Percentiles rank a stretch among this genome's conserved stretches.
Evolutionary conservation across 768 basidiomycete species (phyloP).

Genomic region (Crepidotus variabilis): DNA sequence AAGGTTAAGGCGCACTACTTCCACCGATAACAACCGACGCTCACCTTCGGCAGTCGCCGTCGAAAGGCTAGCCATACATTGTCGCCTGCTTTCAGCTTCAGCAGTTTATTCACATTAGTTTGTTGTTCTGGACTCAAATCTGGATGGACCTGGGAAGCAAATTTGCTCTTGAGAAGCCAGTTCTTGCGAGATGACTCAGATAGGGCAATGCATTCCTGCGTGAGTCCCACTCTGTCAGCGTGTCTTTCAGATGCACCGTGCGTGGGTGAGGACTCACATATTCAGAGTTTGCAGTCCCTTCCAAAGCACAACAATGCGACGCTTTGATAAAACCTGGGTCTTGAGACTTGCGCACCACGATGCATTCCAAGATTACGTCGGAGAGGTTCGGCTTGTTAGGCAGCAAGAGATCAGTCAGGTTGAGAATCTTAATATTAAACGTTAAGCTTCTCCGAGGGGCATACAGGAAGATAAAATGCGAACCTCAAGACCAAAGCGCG

Average conservation of each 20-base stretch:
- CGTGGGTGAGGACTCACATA: not conserved
- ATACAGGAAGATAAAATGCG: slow-evolving; percentile 11
- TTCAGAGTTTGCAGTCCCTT: slow-evolving; percentile 6
- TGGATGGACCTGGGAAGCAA: slow-evolving; percentile 20
- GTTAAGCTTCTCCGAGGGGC: not conserved
- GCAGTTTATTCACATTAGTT: slow-evolving; percentile 19
- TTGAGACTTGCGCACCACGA: slow-evolving; percentile 37
- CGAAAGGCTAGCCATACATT: slow-evolving; percentile 57
- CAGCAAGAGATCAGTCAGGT: slow-evolving; percentile 36
- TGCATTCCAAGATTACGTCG: slow-evolving; percentile 40
- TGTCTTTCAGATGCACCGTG: slow-evolving; percentile 4
- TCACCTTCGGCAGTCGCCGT: slow-evolving; percentile 48
- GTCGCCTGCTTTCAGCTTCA: slow-evolving; percentile 47
- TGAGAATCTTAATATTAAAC: slow-evolving; percentile 34
- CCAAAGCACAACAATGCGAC: slow-evolving; percentile 30
- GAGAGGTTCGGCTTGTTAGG: slow-evolving; percentile 21
- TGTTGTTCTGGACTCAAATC: slow-evolving; percentile 18
- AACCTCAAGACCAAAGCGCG: slow-evolving; percentile 85
- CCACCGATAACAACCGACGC: slow-evolving; percentile 18
- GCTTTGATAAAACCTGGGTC: slow-evolving; percentile 39
- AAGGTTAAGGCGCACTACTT: slow-evolving; percentile 12
- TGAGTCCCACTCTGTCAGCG: slow-evolving; percentile 4
- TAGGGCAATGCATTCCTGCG: slow-evolving; percentile 47
- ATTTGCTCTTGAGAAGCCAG: slow-evolving; percentile 42
- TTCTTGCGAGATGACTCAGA: slow-evolving; percentile 39